Evolutionary conservation across 1,284 basidiomycete species (phyloP).

Genomic region (Dichomitus squalens): DNA sequence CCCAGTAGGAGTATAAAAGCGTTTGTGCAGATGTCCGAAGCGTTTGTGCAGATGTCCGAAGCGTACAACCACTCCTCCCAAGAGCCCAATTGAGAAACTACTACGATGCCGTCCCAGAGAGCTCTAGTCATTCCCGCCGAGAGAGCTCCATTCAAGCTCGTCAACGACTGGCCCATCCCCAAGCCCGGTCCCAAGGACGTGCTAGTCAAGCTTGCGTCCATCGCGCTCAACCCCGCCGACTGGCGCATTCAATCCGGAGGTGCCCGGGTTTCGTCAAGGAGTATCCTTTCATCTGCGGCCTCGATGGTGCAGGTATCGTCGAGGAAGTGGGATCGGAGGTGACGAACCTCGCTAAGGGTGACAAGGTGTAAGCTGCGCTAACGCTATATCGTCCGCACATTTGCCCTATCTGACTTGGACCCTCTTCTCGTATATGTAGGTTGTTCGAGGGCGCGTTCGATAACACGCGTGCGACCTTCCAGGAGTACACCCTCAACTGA

Average conservation of each 20-base stretch:
- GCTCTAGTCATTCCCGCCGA: neutral
- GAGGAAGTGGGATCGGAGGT: conserved; percentile 47
- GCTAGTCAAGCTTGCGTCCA: conserved; percentile 35
- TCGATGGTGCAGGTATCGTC: conserved; percentile 48
- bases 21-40: no score
- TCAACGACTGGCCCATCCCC: conserved; percentile 12
- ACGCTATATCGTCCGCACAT: no score
- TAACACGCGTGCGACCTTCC: conserved; percentile 28
- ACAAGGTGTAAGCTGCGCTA: conserved; percentile 41
- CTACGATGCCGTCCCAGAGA: neutral
- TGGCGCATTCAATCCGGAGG: conserved; percentile 39
- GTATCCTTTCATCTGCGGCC: conserved; percentile 43
- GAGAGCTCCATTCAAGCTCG: conserved; percentile 41
- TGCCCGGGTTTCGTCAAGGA: conserved; percentile 22
- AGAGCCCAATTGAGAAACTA: no score
- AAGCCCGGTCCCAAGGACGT: conserved; percentile 38
- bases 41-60: no score
- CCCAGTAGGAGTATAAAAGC: no score
- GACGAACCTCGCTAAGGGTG: conserved; percentile 43
- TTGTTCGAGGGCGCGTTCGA: neutral
- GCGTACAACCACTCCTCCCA: no score
- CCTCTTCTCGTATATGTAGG: neutral
- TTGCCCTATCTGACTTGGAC: no score
- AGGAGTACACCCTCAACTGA: conserved; percentile 35
- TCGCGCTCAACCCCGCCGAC: conserved; percentile 39